phyloP scores from a whole-genome alignment of 352 stramenopile species.

The Plasmopara muralis region DNA sequence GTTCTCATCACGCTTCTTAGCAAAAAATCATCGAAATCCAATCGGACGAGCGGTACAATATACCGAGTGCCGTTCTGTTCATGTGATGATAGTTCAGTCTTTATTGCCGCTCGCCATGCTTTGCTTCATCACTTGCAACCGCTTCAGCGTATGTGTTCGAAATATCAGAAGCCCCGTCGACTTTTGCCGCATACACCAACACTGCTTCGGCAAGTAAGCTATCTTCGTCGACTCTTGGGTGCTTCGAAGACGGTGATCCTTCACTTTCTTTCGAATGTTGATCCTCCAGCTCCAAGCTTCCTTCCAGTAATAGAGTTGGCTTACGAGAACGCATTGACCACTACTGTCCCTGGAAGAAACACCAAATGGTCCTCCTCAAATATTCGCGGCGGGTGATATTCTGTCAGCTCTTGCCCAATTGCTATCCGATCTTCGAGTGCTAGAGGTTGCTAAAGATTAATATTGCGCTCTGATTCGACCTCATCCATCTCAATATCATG shows the following conservation, averaged over 20 bases:
- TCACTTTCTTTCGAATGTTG: background rate
- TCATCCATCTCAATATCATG: constrained; percentile 5
- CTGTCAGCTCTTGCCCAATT: constrained; percentile 2
- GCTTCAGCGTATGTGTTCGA: constrained; percentile 7
- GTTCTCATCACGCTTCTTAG: background rate
- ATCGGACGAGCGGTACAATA: background rate
- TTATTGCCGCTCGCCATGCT: background rate
- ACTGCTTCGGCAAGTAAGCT: background rate
- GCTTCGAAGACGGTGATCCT: background rate
- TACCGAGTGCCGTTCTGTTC: background rate
- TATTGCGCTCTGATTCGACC: background rate
- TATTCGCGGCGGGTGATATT: background rate
- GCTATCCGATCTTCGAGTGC: background rate
- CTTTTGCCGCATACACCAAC: background rate
- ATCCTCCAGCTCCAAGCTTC: background rate
- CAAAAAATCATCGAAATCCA: background rate
- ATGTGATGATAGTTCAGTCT: background rate
- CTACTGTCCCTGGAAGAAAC: background rate
- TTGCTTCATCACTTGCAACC: background rate
- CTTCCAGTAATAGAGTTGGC: constrained; percentile 1
- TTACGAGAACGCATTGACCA: background rate
- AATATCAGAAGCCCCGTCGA: background rate
- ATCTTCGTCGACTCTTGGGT: background rate
- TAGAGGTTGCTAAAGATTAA: background rate
- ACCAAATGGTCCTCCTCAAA: background rate